Base-by-base conservation (phyloP, 2,329 filamentous ascomycete genomes). In the Aspergillus carbonarius region DNA sequence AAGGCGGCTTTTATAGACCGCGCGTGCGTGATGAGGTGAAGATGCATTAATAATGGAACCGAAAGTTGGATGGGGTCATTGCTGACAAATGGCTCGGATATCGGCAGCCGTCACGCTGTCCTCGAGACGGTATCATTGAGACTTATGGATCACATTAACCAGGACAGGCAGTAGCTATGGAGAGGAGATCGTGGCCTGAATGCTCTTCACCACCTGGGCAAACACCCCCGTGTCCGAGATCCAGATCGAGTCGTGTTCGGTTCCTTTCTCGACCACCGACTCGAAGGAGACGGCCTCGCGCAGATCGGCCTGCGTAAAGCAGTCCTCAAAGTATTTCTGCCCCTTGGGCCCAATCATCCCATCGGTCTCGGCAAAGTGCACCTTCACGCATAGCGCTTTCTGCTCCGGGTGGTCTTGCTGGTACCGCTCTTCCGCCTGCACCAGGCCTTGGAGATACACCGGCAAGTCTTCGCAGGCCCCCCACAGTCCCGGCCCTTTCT, bases 21-120 rank as follows among this genome's bases (percentile, higher is more conserved):
- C 18, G 9, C 39, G 39, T 18, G 30, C 1, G 30, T 12, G 6
- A 13, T 51, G 49, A 23, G 30, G 9, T n/a, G 2, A 25, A 8
- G 15, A 25, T 37, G 49, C 15, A 37, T 51, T 51, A 51, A 17
- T 20, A 39, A 51, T 51, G 18, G 34, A 20, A 17, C 37, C 49
- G 12, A 17, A 35, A 37, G 25, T 25, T 35, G 49, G 20, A 25
- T 23, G 18, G 23, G 32, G 49, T 15, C n/a, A 32, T 12, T 51
- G 49, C 49, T 51, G 55, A 57, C 55, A 57, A 57, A 57, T 57
- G 39, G 39, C 18, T 2, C 39, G 39, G 39, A 42, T 42, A 23
- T 42, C 39, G 39, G 39, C 39, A 13, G 55, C 39, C 5, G 18
- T 27, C 12, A 35, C 48, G 30, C 9, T n/a, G 9, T 4, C 39